Conservation (phyloP, 108 stramenopile genomes). For the Cyclotella sp. region DNA sequence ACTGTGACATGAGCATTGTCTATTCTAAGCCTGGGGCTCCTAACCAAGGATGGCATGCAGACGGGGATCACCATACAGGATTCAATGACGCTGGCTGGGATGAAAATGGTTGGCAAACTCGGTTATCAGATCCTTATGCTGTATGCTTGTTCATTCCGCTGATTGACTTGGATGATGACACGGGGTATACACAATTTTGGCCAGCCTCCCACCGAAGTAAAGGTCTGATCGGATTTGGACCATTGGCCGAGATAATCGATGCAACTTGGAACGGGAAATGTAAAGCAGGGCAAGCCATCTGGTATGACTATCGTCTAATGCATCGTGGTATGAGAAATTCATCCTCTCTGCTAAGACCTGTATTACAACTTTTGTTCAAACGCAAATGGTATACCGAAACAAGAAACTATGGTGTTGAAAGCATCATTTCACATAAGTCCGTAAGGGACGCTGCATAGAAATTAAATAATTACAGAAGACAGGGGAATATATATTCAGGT, state of each 20-base stretch:
- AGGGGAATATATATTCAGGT: no score
- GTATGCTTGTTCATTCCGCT: slow-evolving; percentile 69
- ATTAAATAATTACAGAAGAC: no score
- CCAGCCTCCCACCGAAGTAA: slow-evolving; percentile 56
- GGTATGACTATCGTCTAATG: slow-evolving; percentile 71
- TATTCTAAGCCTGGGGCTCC: slow-evolving; percentile 66
- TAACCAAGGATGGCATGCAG: slow-evolving; percentile 74
- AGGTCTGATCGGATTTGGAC: slow-evolving; percentile 60
- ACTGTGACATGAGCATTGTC: slow-evolving; percentile 68
- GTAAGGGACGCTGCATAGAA: neutral
- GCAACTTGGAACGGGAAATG: slow-evolving; percentile 53
- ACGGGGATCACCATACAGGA: slow-evolving; percentile 59
- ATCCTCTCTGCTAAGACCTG: slow-evolving; percentile 45
- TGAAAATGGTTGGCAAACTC: slow-evolving; percentile 38
- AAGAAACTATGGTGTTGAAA: slow-evolving; percentile 59
- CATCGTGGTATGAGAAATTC: slow-evolving; percentile 65
- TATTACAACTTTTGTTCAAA: slow-evolving; percentile 63
- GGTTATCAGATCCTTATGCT: slow-evolving; percentile 57
- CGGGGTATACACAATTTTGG: slow-evolving; percentile 77
- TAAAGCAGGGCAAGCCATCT: slow-evolving; percentile 56
- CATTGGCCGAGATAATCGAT: slow-evolving; percentile 51
- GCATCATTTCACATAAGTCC: neutral
- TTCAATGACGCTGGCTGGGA: slow-evolving; percentile 50
- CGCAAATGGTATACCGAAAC: slow-evolving; percentile 62
- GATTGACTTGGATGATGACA: slow-evolving; percentile 60